Conservation (phyloP, 2,329 filamentous ascomycete genomes). For the Cryphonectria carpinicola region DNA sequence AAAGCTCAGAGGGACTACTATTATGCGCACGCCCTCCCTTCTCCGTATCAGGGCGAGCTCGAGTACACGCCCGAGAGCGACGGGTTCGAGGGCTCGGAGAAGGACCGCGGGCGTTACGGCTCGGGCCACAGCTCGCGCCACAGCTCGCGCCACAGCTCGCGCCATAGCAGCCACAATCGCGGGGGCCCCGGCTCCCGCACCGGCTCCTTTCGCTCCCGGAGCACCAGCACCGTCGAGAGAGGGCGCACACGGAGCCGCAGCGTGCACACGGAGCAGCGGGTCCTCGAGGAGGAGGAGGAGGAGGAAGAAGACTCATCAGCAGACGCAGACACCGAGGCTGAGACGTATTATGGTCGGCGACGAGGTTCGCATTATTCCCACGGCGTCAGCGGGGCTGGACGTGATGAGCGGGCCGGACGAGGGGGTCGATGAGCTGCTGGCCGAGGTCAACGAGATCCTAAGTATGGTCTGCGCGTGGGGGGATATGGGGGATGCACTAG, state of each 20-base stretch:
- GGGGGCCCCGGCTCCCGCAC: slow-evolving; percentile 1
- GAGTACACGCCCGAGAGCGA: slow-evolving; percentile 26
- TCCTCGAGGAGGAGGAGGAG: slow-evolving; percentile 10
- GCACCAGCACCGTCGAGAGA: slow-evolving; percentile 23
- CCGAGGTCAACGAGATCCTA: slow-evolving; percentile 8
- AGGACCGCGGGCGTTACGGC: slow-evolving; percentile 12
- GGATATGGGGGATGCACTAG: slow-evolving; percentile 15
- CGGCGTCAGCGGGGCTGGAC: neutral
- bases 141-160: neutral
- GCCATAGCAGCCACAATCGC: neutral
- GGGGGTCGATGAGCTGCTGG: neutral
- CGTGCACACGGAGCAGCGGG: slow-evolving; percentile 24
- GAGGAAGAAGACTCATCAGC: neutral
- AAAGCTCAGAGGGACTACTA: slow-evolving; percentile 28
- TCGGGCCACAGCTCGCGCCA: neutral
- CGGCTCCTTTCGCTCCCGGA: slow-evolving; percentile 20
- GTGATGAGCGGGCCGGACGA: neutral
- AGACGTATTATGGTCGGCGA: slow-evolving; percentile 17
- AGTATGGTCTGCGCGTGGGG: slow-evolving; percentile 13
- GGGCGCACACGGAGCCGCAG: slow-evolving; percentile 26
- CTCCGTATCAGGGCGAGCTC: slow-evolving; percentile 26
- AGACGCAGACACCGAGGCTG: slow-evolving; percentile 25
- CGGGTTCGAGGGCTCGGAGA: slow-evolving; percentile 19
- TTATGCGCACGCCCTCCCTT: slow-evolving; percentile 27
- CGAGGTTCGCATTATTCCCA: slow-evolving; percentile 10